A percentile compares a stretch with the other conserved stretches of the same genome.
Evolutionary conservation across 257 asterid species (phyloP).

Genomic region (Pogostemon cablin): DNA sequence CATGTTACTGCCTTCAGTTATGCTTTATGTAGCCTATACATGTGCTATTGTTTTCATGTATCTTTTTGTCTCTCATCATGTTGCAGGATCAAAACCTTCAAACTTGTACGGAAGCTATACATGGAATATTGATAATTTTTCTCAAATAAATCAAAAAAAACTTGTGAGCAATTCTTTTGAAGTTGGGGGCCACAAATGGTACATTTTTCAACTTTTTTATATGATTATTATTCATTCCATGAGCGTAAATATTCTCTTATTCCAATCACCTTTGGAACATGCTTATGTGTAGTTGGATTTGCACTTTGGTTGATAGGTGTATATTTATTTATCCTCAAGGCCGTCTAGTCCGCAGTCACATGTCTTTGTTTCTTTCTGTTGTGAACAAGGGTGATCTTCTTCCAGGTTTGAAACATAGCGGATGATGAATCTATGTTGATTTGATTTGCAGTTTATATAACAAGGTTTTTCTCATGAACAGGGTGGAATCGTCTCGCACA

Average conservation of each 20-base stretch:
- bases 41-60: neutral
- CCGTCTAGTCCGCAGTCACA: constrained; percentile 92
- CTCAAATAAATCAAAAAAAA: constrained; percentile 61
- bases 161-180: constrained; percentile 63
- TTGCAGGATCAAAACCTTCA: constrained; percentile 58
- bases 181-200: constrained; percentile 72
- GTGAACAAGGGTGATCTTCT: constrained; percentile 97
- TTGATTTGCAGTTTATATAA: constrained; percentile 16
- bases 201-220: constrained; percentile 24
- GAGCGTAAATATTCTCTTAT: no score
- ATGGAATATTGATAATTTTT: constrained; percentile 63
- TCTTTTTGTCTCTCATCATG: constrained; percentile 14
- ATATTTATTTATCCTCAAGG: constrained; percentile 95
- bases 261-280: constrained; percentile 20
- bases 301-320: constrained; percentile 63
- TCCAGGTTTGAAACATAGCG: constrained; percentile 57
- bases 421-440: neutral
- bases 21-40: neutral
- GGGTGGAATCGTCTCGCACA: constrained; percentile 99
- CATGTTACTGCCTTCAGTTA: neutral
- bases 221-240: no score
- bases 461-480: constrained; percentile 34
- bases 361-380: constrained; percentile 91
- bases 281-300: constrained; percentile 20
- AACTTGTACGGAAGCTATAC: constrained; percentile 57